phyloP scores from a whole-genome alignment of 2,329 filamentous ascomycete genomes.

The Anisogramma anomala region DNA sequence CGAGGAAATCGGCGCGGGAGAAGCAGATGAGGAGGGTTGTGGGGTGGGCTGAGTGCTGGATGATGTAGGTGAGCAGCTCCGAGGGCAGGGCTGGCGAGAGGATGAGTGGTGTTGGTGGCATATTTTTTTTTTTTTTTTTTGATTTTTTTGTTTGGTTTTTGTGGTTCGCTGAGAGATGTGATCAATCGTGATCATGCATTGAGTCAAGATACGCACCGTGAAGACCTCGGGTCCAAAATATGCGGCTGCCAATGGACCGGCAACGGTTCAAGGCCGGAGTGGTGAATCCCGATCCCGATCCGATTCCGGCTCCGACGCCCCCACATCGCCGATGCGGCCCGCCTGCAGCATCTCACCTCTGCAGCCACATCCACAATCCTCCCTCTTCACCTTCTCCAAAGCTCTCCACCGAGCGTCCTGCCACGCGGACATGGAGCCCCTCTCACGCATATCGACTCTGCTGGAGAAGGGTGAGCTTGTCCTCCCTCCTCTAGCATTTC shows the following conservation, averaged over 20 bases:
- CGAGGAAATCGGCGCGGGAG: constrained; percentile 51
- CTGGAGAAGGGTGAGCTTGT: constrained; percentile 75
- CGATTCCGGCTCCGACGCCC: not conserved
- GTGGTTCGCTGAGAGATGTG: not conserved
- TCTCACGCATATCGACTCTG: constrained; percentile 84
- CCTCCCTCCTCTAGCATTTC: not conserved
- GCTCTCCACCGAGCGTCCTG: not conserved
- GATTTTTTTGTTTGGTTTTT: not conserved
- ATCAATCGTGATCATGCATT: too few relatives aligned
- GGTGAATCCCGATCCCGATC: too few relatives aligned
- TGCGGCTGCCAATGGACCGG: too few relatives aligned
- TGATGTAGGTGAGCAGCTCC: constrained; percentile 53
- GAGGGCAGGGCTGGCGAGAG: constrained; percentile 43
- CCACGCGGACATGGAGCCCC: constrained; percentile 66
- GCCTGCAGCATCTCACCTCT: not conserved
- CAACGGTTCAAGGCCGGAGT: too few relatives aligned
- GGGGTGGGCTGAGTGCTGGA: constrained; percentile 42
- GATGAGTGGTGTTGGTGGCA: constrained; percentile 26
- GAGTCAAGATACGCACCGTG: too few relatives aligned
- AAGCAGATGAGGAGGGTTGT: constrained; percentile 64
- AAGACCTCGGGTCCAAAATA: too few relatives aligned
- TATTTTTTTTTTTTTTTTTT: not conserved
- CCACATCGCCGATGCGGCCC: not conserved
- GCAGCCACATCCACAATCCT: not conserved
- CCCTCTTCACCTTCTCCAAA: not conserved